These are phyloP conservation scores for Neoboletus subvelutipes DNA, from an alignment of 768 basidiomycete species.

Conservation along the genomic window DNA sequence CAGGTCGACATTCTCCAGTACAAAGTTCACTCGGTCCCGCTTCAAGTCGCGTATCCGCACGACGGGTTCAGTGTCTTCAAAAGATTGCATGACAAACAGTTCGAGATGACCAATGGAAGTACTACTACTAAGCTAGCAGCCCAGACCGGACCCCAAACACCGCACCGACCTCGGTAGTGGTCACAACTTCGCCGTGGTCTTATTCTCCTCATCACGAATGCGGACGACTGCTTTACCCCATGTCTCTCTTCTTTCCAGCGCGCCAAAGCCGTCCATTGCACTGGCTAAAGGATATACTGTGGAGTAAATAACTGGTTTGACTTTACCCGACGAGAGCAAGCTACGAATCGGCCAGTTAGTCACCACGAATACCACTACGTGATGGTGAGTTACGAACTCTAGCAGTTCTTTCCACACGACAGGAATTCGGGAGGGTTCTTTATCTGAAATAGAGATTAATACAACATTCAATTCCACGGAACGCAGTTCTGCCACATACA, in stretches of 20 bases:
- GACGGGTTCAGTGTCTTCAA: slow-evolving; percentile 53
- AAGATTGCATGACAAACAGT: slow-evolving; percentile 32
- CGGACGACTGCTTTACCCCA: slow-evolving; percentile 88
- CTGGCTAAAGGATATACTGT: slow-evolving; percentile 67
- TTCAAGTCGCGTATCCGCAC: slow-evolving; percentile 85
- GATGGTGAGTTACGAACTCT: slow-evolving; percentile 39
- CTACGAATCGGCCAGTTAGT: slow-evolving; percentile 36
- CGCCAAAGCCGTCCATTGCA: slow-evolving; percentile 65
- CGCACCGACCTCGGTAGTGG: neutral
- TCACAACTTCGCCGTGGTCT: slow-evolving; percentile 43
- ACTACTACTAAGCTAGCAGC: slow-evolving; percentile 1
- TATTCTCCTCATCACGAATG: slow-evolving; percentile 51
- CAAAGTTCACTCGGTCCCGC: slow-evolving; percentile 85
- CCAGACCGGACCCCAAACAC: slow-evolving; percentile 24
- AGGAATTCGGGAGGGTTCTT: slow-evolving; percentile 63
- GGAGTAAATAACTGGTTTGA: slow-evolving; percentile 69
- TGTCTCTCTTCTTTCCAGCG: slow-evolving; percentile 79
- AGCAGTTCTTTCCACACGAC: slow-evolving; percentile 74
- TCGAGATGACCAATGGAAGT: neutral
- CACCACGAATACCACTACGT: neutral
- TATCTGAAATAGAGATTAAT: slow-evolving; percentile 38
- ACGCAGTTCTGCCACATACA: slow-evolving; percentile 42
- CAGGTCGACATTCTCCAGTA: slow-evolving; percentile 93
- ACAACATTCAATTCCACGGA: neutral
- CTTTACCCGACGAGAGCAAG: slow-evolving; percentile 62